Evolutionary conservation across 257 asterid species (phyloP), one percentile per base, ranked within the genome.

Genomic region (Forsythia suspensa): DNA sequence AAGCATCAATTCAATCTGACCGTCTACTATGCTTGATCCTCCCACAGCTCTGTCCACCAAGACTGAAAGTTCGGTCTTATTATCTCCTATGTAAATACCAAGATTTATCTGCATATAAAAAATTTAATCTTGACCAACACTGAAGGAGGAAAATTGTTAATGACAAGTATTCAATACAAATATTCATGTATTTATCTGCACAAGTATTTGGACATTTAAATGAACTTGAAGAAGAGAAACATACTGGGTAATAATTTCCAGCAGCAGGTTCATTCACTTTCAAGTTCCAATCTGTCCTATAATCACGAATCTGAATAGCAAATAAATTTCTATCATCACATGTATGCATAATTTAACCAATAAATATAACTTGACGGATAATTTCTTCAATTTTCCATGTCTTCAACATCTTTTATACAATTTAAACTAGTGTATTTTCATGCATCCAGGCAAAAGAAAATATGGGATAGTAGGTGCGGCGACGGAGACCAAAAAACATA

Each of bases 161-260:
- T 16, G 57, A 39, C 66, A 13, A 72, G 66, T 29, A 72, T 12
- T 12, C 61, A 5, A 21, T 44, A 71, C 8, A 16, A 71, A 20
- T 10, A 43, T 48, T 72, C 44, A 36, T 72, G 57, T 38, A 72
- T 55, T 38, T 29, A 34, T 24, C 20, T 13, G 9, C 36, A 3
- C 59, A 15, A 6, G 12, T 18, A 11, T 43, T 43, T 24, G 76
- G 59, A 72, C 18, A 70, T 34, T 10, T 38, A 39, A 46, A 24
- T 38, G 12, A 6, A 29, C 36, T 1, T 15, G 7, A 46, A 42
- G 29, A 21, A 9, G 46, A 66, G 71, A 70, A 78, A 76, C 90
- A 71, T 92, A 92, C 97, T 13, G 95, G 97, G 82, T 92, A 92
- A 84, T 92, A 92, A 85, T 92, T 92, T 85, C 97, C 97, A 3